These are phyloP conservation scores for Fusarium sp. DNA, from an alignment of 2,329 filamentous ascomycete genomes.

Conservation along the genomic window DNA sequence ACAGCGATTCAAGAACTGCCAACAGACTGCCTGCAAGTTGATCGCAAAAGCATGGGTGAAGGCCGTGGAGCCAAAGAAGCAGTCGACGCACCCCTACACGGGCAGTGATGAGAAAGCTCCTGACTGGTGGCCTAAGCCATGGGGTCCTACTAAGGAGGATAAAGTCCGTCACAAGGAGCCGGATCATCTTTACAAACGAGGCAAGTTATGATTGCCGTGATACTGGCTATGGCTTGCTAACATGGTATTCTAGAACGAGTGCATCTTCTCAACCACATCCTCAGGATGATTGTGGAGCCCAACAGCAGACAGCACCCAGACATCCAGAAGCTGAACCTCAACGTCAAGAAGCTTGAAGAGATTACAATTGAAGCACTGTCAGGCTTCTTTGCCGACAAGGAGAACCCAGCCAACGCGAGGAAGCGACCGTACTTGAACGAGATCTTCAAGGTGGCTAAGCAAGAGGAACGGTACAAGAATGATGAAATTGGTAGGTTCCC, in stretches of 20 bases:
- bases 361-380: slow-evolving; percentile 65
- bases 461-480: slow-evolving; percentile 63
- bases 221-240: slow-evolving; percentile 8
- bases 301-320: slow-evolving; percentile 58
- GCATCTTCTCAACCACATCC: slow-evolving; percentile 65
- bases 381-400: slow-evolving; percentile 60
- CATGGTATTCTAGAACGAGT: slow-evolving; percentile 59
- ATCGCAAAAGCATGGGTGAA: slow-evolving; percentile 81
- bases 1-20: slow-evolving; percentile 68
- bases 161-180: slow-evolving; percentile 74
- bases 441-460: slow-evolving; percentile 66
- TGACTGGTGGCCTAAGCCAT: slow-evolving; percentile 70
- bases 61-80: slow-evolving; percentile 77
- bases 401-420: slow-evolving; percentile 62
- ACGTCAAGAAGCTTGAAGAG: slow-evolving; percentile 64
- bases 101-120: slow-evolving; percentile 68
- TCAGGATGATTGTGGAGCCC: slow-evolving; percentile 64
- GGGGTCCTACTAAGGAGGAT: slow-evolving; percentile 59
- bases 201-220: slow-evolving; percentile 50
- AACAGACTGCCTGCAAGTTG: slow-evolving; percentile 74
- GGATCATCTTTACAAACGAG: slow-evolving; percentile 73
- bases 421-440: slow-evolving; percentile 66
- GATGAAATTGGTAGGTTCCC: slow-evolving; percentile 62
- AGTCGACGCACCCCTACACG: slow-evolving; percentile 76
- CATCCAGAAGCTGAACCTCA: slow-evolving; percentile 62